Evolutionary conservation across 1,139 yeast species (phyloP).

Genomic region (Geotrichum reessii): DNA sequence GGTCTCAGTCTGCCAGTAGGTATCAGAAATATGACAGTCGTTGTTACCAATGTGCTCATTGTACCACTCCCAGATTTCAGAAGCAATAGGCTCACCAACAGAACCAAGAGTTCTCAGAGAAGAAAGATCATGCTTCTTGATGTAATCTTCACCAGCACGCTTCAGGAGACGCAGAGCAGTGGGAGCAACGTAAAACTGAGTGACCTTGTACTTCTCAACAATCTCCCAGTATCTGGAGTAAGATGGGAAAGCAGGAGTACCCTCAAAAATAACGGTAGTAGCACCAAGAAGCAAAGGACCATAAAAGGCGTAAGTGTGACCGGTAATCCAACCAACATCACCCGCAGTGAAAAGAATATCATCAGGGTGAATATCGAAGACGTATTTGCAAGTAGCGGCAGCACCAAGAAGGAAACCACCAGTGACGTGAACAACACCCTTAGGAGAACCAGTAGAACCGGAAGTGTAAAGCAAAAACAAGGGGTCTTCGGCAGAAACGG

Average conservation of each 20-base stretch:
- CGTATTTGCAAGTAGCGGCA: slow-evolving; percentile 86
- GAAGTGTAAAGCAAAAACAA: slow-evolving; percentile 89
- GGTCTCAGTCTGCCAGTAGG: slow-evolving; percentile 98
- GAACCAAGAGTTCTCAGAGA: slow-evolving; percentile 93
- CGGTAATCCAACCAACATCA: slow-evolving; percentile 99
- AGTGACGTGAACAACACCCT: slow-evolving; percentile 94
- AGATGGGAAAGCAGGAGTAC: slow-evolving; percentile 97
- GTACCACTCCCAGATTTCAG: slow-evolving; percentile 99
- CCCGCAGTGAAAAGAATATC: slow-evolving; percentile 95
- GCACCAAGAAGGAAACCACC: slow-evolving; percentile 95
- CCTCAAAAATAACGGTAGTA: slow-evolving; percentile 89
- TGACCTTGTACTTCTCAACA: slow-evolving; percentile 85
- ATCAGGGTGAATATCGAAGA: slow-evolving; percentile 83
- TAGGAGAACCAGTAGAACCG: slow-evolving; percentile 97
- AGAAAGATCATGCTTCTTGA: slow-evolving; percentile 81
- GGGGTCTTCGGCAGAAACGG: slow-evolving; percentile 90
- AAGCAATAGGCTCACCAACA: slow-evolving; percentile 97
- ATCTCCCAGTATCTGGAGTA: slow-evolving; percentile 97
- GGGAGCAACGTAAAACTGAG: slow-evolving; percentile 97
- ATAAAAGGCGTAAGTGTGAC: slow-evolving; percentile 92
- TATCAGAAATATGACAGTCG: slow-evolving; percentile 82
- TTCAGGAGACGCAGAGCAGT: slow-evolving; percentile 93
- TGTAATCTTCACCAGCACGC: slow-evolving; percentile 89
- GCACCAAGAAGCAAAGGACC: slow-evolving; percentile 90
- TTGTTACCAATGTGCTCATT: slow-evolving; percentile 85